Evolutionary conservation across 2,329 filamentous ascomycete species (phyloP), one percentile per base, ranked within the genome.

Genomic region (Sporothrix euskadiensis): DNA sequence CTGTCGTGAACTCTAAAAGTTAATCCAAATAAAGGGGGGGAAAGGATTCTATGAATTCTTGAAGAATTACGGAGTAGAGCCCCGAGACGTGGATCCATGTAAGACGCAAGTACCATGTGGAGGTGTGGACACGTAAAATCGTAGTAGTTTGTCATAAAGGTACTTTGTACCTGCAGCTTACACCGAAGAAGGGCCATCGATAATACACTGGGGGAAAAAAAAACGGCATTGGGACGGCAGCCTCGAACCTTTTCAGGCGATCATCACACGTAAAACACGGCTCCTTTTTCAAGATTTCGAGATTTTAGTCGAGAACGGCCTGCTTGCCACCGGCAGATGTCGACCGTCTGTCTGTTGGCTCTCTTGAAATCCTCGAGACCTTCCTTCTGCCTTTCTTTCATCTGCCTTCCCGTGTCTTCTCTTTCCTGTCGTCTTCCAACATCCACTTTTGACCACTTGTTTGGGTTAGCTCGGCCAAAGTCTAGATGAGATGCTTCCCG

Each of bases 371-470:
- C 26, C 61, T 8, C 5, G n/a, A 26, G 14, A 6, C 65, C 2
- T n/a, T 63, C 35, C 35, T 39, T 66, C 61, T 14, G 22, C 65
- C 2, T n/a, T 63, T 19, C 35, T 39, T 63, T n/a, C 16, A 8
- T 63, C 19, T 63, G 1, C 39, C 35, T 47, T 66, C 39, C n/a
- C 39, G 61, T 12, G 16, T 32, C 26, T 49, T 54, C 14, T 59
- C 16, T 44, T 71, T 63, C 39, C 35, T 30, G 14, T 22, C 54
- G 22, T n/a, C 30, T 52, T 47, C 8, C 41, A 19, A 71, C 44
- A 63, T 56, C 68, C 66, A 69, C 66, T 41, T 30, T 71, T 14
- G 19, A 14, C 56, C 70, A 71, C 57, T 71, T 19, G 30, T 71
- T 63, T 65, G n/a, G 70, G 41, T 52, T 54, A 41, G 41, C 26